Base-by-base conservation (phyloP, 2,329 filamentous ascomycete genomes). In the Gnomoniopsis sp. region DNA sequence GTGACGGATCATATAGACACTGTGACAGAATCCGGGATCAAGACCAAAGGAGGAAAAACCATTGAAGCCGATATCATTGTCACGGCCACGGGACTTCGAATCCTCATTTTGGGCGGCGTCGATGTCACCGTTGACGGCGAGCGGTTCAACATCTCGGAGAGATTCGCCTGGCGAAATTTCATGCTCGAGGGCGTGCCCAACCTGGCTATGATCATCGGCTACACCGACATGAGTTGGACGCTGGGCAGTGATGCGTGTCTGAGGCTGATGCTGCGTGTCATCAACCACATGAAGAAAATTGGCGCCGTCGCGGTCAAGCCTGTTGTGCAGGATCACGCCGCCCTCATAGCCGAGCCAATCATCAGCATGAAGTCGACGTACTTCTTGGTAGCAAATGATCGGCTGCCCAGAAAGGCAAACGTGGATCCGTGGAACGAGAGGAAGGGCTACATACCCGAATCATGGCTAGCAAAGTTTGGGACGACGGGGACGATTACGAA, bases 151-250 rank as follows among this genome's bases (percentile, higher is more conserved):
- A 59, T 81, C 1, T 67, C 75, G 1, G 69, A 79, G 2, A 82
- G 82, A 53, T 87, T 81, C 68, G 69, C 82, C 14, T 90, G 87
- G 87, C 83, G 83, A 65, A 81, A 81, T 6, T 73, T 79, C 57
- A 88, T 90, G 86, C 69, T 90, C 1, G 81, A 88, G 63, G 84
- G 82, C 50, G 69, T 89, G 1, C 88, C 88, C 6, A 91, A 90
- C 66, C 72, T 58, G 55, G 77, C 78, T 1, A 77, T 85, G 54
- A 74, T 88, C 38, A 76, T 87, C 47, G 88, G 88, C 10, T 90
- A 90, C 68, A 81, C 84, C 21, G 84, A 87, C 49, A 80, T 82
- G 0, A 82, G 81, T 0, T 91, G 87, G 87, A 90, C 88, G 0
- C 79, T 88, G 0, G 87, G 87, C 2, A 81, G 84, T 0, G 86